Evolutionary conservation across 768 basidiomycete genomes (phyloP), one percentile per base, ranked within the genome.

Genomic region (Lepiota brunneoincarnata): DNA sequence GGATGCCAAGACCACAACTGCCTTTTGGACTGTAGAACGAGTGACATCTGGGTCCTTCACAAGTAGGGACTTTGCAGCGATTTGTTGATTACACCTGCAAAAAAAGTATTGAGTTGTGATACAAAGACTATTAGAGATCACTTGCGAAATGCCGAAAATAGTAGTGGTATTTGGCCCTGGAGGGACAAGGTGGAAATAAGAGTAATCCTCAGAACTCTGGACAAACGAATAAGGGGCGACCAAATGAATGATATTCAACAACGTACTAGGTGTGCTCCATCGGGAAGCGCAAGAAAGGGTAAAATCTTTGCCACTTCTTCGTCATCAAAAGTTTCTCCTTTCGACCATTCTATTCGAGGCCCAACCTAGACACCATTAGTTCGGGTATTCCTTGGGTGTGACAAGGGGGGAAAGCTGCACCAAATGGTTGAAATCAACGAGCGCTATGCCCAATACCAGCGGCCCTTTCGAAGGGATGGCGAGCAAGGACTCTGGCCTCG

Each of bases 361-460:
- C 97, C 97, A 44, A 98, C 87, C 87, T 95, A 44, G 14, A 12
- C 36, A 51, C 49, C 45, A 62, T 58, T 54, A 51, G 35, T 37
- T 52, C 15, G 50, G 12, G 46, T 28, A 57, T 59, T 36, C 31
- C 26, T 6, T 31, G 31, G 26, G 41, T 28, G 54, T 58, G 58
- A 49, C 31, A 20, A 31, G 36, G 14, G 38, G 14, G 38, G 38
- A 45, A n/a, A 28, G 41, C 69, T 80, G 63, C 66, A 93, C 94
- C 65, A 94, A 70, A 71, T 97, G 94, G 67, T 97, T 94, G 67
- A 97, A 97, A 65, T 97, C 94, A 31, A 97, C 86, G n/a, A 97
- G 73, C 2, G 91, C 93, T 49, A 96, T 86, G 3, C 94, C 94
- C 4, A 95, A 75, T 14, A 96, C 77, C 18, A 94, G 72, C 6